Conservation (phyloP, 2,329 filamentous ascomycete species). For the Fusarium sp. region DNA sequence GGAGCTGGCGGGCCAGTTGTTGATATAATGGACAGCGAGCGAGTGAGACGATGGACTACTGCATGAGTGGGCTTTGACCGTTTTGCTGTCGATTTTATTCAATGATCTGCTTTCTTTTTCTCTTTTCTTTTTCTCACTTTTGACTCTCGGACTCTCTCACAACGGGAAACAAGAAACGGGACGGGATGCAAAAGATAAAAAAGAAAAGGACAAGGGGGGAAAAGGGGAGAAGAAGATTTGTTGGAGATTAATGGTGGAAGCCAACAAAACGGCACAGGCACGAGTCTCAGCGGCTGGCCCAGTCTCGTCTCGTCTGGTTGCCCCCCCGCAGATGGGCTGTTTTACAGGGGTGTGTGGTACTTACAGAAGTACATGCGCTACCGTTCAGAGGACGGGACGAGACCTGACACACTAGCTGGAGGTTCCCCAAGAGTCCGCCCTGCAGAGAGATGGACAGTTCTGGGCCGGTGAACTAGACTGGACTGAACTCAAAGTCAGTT, state of each 20-base stretch:
- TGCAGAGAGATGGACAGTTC: neutral
- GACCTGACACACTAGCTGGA: neutral
- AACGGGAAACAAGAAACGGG: neutral
- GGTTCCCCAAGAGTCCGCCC: neutral
- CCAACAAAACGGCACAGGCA: slow-evolving; percentile 15
- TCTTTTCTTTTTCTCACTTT: neutral
- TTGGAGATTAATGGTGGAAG: slow-evolving; percentile 27
- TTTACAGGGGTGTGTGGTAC: slow-evolving; percentile 26
- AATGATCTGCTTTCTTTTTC: neutral
- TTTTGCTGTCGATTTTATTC: slow-evolving; percentile 19
- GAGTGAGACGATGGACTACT: neutral
- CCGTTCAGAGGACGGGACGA: neutral
- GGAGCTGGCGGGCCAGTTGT: neutral
- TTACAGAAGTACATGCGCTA: slow-evolving; percentile 4
- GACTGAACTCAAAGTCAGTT: neutral
- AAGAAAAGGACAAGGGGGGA: neutral
- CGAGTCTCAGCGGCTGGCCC: slow-evolving; percentile 24
- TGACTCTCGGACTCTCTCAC: neutral
- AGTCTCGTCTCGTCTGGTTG: neutral
- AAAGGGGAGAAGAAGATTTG: slow-evolving; percentile 19
- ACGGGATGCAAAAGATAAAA: neutral
- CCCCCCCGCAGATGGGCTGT: slow-evolving; percentile 4
- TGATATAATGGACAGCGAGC: slow-evolving; percentile 12
- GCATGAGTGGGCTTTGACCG: neutral
- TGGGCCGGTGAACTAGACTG: neutral